Base-by-base conservation (phyloP, 2,329 filamentous ascomycete species). In the Tricladium varicosporioides region DNA sequence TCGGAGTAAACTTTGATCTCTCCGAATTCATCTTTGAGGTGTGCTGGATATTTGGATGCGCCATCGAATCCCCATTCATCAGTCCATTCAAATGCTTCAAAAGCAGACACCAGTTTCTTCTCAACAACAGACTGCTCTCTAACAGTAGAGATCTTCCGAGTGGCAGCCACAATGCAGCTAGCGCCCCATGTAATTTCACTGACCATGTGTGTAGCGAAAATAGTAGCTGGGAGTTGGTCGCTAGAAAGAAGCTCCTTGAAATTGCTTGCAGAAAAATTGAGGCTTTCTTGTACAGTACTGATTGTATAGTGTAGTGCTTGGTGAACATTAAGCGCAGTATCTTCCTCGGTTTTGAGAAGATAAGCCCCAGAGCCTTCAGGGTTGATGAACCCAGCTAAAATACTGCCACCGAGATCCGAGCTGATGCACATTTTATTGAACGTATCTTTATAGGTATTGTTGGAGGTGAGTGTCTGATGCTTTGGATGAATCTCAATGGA, bases 1-100 rank as follows among this genome's bases (percentile, higher is more conserved):
- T 67, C 65, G 18, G 59, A 47, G 48, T 58, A 66, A 5, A 53
- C 61, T 1, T 47, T 63, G 14, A 67, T 53, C 1, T 63, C 58
- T 10, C 53, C 13, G 22, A 45, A 22, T 15, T 3, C 11, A 7
- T 42, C 36, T 32, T 44, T 16, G 11, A 43, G 32, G 8, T 36
- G 32, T 7, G 32, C 8, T 36, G 32, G 32, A 13, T 36, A 36
- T 36, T 7, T 36, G 8, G 32, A 36, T 8, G 32, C 32, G 7
- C 32, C 32, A 36, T 36, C 32, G 32, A 36, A 36, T 36, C 32
- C 32, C 32, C 32, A 36, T 36, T 43, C 7, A 10, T 40, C 5
- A 18, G 15, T 19, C 27, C 7, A 31, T n/a, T 22, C 33, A 11
- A 58, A 58, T 10, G 56, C 44, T n/a, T 46, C 46, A 40, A 58